Evolutionary conservation across 495 filamentous ascomycete genomes (phyloP).

Genomic region (Massariosphaeria phaeospora): DNA sequence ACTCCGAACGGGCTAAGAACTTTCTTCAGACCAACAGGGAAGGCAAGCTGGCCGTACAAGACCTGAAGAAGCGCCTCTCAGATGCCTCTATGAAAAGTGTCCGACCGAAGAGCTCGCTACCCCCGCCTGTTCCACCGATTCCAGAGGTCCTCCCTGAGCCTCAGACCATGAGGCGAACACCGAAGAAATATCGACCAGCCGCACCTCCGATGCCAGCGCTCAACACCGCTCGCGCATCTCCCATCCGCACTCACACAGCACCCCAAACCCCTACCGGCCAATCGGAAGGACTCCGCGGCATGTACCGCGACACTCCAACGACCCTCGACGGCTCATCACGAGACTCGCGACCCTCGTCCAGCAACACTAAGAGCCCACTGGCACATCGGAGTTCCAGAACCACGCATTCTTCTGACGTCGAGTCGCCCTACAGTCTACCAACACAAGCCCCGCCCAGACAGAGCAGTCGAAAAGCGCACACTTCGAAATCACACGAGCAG

Average conservation of each 20-base stretch:
- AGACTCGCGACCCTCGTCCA: not conserved
- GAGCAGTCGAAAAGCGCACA: slow-evolving; percentile 17
- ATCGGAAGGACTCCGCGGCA: slow-evolving; percentile 1
- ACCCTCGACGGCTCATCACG: not conserved
- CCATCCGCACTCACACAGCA: not conserved
- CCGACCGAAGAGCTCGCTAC: too few species aligned
- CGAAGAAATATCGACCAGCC: not conserved
- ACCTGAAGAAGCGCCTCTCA: slow-evolving; percentile 25
- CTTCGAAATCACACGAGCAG: slow-evolving; percentile 6
- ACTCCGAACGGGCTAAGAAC: slow-evolving; percentile 13
- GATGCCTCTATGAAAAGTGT: slow-evolving; percentile 13
- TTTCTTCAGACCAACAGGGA: slow-evolving; percentile 7
- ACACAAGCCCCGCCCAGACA: slow-evolving; percentile 4
- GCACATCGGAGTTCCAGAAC: not conserved
- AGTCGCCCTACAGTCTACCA: not conserved
- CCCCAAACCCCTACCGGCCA: slow-evolving; percentile 11
- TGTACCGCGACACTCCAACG: not conserved
- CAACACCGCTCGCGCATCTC: not conserved
- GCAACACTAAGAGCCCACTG: not conserved
- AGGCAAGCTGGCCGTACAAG: slow-evolving; percentile 6
- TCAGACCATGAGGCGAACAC: not conserved
- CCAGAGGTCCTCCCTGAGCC: not conserved
- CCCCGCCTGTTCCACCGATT: not conserved
- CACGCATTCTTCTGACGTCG: not conserved
- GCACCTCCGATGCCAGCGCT: not conserved